Percentiles rank a stretch among this genome's conserved stretches.
phyloP scores from a whole-genome alignment of 768 basidiomycete species.

The Podaxis mareebaensis region DNA sequence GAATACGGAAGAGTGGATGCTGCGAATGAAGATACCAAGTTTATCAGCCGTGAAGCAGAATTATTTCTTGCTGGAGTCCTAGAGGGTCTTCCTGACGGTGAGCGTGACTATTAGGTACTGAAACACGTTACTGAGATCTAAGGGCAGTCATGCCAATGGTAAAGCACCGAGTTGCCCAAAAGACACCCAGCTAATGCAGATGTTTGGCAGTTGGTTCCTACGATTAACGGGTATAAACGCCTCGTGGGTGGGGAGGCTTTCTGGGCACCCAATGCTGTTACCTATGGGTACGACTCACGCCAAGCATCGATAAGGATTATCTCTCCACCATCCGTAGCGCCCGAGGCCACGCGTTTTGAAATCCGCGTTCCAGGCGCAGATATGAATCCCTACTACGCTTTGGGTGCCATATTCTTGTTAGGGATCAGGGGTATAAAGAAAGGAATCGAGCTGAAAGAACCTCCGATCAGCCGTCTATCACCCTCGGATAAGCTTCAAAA shows the following conservation, averaged over 20 bases:
- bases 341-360: slow-evolving; percentile 85
- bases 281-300: slow-evolving; percentile 95
- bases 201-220: slow-evolving; percentile 68
- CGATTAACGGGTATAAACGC: slow-evolving; percentile 97
- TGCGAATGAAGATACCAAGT: slow-evolving; percentile 78
- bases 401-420: slow-evolving; percentile 84
- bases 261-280: slow-evolving; percentile 92
- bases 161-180: slow-evolving; percentile 21
- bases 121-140: not conserved
- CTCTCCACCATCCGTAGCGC: slow-evolving; percentile 84
- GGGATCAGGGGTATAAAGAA: slow-evolving; percentile 88
- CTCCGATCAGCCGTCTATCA: slow-evolving; percentile 65
- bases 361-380: slow-evolving; percentile 96
- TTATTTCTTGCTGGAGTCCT: slow-evolving; percentile 94
- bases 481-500: slow-evolving; percentile 58
- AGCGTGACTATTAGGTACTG: slow-evolving; percentile 23
- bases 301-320: slow-evolving; percentile 91
- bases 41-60: slow-evolving; percentile 81
- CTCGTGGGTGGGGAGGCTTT: slow-evolving; percentile 91
- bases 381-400: slow-evolving; percentile 90
- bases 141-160: slow-evolving; percentile 78
- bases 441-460: slow-evolving; percentile 63
- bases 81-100: slow-evolving; percentile 87
- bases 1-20: slow-evolving; percentile 68
- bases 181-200: not conserved